Evolutionary conservation across 352 stramenopile genomes (phyloP).

Genomic region (Blastocystis sp.): DNA sequence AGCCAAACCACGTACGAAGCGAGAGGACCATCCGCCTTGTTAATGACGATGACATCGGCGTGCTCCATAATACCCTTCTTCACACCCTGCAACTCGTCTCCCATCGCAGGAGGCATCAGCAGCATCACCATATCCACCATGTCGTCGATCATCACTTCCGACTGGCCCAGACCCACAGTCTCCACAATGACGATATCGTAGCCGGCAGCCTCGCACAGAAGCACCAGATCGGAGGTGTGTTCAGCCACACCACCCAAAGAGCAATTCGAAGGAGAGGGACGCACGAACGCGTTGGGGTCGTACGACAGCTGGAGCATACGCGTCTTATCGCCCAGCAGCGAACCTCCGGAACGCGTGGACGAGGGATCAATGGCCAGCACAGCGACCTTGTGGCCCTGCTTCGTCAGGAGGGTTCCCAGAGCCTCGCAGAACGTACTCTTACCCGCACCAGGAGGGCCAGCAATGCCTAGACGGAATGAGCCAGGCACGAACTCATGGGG

Average conservation of each 20-base stretch:
- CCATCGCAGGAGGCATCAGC: slow-evolving; percentile 87
- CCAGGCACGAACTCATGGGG: slow-evolving; percentile 44
- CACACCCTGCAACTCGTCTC: slow-evolving; percentile 91
- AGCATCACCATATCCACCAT: slow-evolving; percentile 93
- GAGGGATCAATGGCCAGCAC: slow-evolving; percentile 93
- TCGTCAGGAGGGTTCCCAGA: slow-evolving; percentile 84
- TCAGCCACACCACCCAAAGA: slow-evolving; percentile 78
- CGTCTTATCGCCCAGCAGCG: slow-evolving; percentile 95
- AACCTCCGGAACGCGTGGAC: slow-evolving; percentile 87
- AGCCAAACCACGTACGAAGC: slow-evolving; percentile 39
- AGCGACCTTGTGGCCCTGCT: slow-evolving; percentile 82
- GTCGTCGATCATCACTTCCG: slow-evolving; percentile 91
- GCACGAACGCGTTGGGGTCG: slow-evolving; percentile 85
- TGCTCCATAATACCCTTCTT: slow-evolving; percentile 98
- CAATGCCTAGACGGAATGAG: slow-evolving; percentile 85
- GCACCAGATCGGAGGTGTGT: slow-evolving; percentile 85
- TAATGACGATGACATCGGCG: slow-evolving; percentile 91
- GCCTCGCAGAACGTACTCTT: slow-evolving; percentile 95
- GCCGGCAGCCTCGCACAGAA: slow-evolving; percentile 86
- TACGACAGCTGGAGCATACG: slow-evolving; percentile 90
- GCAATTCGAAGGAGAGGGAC: slow-evolving; percentile 84
- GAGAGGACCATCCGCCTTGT: slow-evolving; percentile 90
- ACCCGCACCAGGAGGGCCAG: slow-evolving; percentile 86
- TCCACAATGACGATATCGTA: slow-evolving; percentile 94
- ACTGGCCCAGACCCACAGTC: slow-evolving; percentile 93